phyloP scores from a whole-genome alignment of 441 rosid species.

The Breynia disticha region DNA sequence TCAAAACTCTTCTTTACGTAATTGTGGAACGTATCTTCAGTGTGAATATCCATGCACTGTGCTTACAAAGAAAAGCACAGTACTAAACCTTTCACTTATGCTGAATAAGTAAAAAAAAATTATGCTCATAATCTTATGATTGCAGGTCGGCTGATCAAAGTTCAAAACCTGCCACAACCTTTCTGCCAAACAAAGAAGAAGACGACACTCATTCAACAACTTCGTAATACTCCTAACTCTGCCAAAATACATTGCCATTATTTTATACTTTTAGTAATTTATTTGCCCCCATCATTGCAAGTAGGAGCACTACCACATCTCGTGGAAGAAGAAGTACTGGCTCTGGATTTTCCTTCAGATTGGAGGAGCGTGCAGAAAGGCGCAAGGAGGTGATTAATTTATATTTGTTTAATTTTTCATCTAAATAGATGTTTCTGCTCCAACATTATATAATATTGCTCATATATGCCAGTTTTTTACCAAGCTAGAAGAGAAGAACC shows the following conservation, averaged over 20 bases:
- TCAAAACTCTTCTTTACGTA: neutral
- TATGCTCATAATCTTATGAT: neutral
- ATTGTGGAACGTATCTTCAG: neutral
- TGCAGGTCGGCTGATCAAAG: slow-evolving; percentile 41
- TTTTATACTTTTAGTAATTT: neutral
- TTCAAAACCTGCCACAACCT: slow-evolving; percentile 26
- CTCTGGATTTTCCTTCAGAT: slow-evolving; percentile 84
- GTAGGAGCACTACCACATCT: slow-evolving; percentile 52
- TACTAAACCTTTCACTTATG: no score
- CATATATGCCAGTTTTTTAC: slow-evolving; percentile 54
- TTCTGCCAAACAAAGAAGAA: slow-evolving; percentile 38
- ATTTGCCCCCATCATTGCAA: neutral
- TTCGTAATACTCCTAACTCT: slow-evolving; percentile 45
- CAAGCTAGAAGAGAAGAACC: slow-evolving; percentile 89
- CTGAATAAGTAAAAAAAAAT: no score
- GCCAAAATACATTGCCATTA: neutral
- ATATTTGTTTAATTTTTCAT: neutral
- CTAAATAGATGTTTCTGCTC: neutral
- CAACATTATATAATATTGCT: neutral
- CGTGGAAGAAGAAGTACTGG: slow-evolving; percentile 41
- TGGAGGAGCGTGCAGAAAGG: slow-evolving; percentile 92
- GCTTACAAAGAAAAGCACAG: no score
- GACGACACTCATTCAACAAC: slow-evolving; percentile 51
- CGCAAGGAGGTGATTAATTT: slow-evolving; percentile 58
- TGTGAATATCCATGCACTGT: no score